Conservation (phyloP, 805 yeast genomes). For the Alloascoidea africana region DNA sequence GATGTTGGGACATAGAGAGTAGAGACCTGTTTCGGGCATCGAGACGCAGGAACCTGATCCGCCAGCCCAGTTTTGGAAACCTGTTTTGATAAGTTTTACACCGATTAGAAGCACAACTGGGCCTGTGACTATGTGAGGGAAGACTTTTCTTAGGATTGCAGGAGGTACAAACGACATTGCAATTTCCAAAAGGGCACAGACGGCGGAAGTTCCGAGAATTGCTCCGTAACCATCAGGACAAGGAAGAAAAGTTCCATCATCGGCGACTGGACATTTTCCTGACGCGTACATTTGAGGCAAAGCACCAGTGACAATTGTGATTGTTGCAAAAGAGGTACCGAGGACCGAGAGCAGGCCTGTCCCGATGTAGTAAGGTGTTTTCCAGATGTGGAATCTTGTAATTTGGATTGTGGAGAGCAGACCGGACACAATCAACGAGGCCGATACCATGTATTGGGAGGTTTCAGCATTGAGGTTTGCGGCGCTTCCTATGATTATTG, state of each 20-base stretch:
- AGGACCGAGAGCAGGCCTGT: slow-evolving; percentile 84
- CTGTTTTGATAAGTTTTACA: slow-evolving; percentile 47
- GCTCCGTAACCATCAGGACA: slow-evolving; percentile 90
- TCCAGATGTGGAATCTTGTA: slow-evolving; percentile 62
- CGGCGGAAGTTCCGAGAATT: slow-evolving; percentile 66
- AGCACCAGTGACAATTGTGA: slow-evolving; percentile 61
- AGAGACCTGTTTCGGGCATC: slow-evolving; percentile 25
- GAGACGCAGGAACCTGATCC: slow-evolving; percentile 39
- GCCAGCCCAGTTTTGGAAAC: slow-evolving; percentile 78
- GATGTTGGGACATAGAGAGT: slow-evolving; percentile 28
- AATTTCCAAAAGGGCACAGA: slow-evolving; percentile 66
- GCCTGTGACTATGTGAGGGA: slow-evolving; percentile 88
- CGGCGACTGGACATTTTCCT: slow-evolving; percentile 50
- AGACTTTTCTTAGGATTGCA: slow-evolving; percentile 45
- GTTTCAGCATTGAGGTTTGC: slow-evolving; percentile 39
- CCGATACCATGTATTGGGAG: slow-evolving; percentile 55
- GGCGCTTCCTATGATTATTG: slow-evolving; percentile 48
- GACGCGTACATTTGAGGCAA: slow-evolving; percentile 66
- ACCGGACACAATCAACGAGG: slow-evolving; percentile 56
- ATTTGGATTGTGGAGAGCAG: slow-evolving; percentile 61
- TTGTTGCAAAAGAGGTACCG: slow-evolving; percentile 84
- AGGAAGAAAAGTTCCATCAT: slow-evolving; percentile 51
- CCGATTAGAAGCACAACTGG: slow-evolving; percentile 87
- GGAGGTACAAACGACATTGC: slow-evolving; percentile 68
- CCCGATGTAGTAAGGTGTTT: slow-evolving; percentile 67